phyloP scores from a whole-genome alignment of 148 eudicot species.

The Rhododendron griersonianum region DNA sequence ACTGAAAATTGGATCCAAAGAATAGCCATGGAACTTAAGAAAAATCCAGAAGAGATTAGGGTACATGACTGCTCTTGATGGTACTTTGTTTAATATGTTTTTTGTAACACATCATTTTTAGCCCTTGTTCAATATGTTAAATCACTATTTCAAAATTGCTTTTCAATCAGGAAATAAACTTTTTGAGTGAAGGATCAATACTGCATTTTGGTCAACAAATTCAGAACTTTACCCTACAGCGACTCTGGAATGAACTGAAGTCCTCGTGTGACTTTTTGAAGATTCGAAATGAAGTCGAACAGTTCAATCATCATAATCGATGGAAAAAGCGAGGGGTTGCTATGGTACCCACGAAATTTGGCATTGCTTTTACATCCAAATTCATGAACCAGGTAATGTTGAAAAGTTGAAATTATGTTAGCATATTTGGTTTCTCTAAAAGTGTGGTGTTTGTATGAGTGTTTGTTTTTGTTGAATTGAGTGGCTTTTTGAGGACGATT shows the following conservation, averaged over 20 bases:
- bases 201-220: conserved; percentile 78
- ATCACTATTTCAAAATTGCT: background rate
- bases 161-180: conserved; percentile 71
- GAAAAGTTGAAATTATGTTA: background rate
- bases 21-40: conserved; percentile 80
- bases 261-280: conserved; percentile 47
- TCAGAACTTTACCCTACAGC: conserved; percentile 65
- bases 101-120: background rate
- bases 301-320: conserved; percentile 66
- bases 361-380: conserved; percentile 84
- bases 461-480: background rate
- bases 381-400: conserved; percentile 91
- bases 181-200: conserved; percentile 68
- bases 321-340: conserved; percentile 95
- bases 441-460: background rate
- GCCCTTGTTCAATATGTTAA: background rate
- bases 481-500: conserved; percentile 1
- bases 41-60: conserved; percentile 85
- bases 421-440: background rate
- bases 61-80: conserved; percentile 29
- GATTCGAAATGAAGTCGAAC: conserved; percentile 55
- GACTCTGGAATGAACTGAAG: conserved; percentile 82
- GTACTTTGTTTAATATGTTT: background rate
- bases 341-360: conserved; percentile 88
- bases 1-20: conserved; percentile 96